Percentiles rank a stretch among this genome's conserved stretches.
Evolutionary conservation across 495 filamentous ascomycete genomes (phyloP).

Genomic region (Talaromyces liani): DNA sequence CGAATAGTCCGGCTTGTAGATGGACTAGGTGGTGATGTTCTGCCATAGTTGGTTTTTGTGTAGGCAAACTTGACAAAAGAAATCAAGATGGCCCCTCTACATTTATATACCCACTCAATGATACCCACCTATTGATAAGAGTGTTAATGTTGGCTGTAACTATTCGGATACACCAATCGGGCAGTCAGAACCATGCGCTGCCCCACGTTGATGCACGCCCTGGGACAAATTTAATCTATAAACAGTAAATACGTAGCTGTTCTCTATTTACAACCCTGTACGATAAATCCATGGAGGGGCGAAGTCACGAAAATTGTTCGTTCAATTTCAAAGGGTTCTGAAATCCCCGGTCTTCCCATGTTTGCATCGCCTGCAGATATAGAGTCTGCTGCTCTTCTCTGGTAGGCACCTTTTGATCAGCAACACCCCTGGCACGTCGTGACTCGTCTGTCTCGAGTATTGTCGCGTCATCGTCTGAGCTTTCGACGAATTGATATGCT

Average conservation of each 20-base stretch:
- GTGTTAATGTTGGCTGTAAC: not conserved
- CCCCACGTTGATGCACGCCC: slow-evolving; percentile 1
- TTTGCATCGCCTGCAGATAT: slow-evolving; percentile 7
- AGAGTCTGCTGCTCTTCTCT: not conserved
- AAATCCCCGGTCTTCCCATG: slow-evolving; percentile 9
- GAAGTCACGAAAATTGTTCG: not conserved
- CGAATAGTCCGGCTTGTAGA: slow-evolving; percentile 4
- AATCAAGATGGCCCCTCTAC: not conserved
- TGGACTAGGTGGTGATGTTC: slow-evolving; percentile 5
- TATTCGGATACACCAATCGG: not conserved
- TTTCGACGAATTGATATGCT: not conserved
- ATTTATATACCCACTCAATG: not conserved
- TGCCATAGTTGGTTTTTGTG: not conserved
- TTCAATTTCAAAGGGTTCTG: slow-evolving; percentile 9
- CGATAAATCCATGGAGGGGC: not conserved
- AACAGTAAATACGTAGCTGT: not conserved
- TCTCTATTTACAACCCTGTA: not conserved
- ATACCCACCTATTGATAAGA: not conserved
- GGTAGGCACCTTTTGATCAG: not conserved
- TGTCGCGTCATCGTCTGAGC: slow-evolving; percentile 48
- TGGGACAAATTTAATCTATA: slow-evolving; percentile 1
- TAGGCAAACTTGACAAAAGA: not conserved
- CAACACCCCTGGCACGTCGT: slow-evolving; percentile 17
- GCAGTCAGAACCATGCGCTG: not conserved
- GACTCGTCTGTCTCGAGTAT: slow-evolving; percentile 58